A percentile compares a stretch with the other conserved stretches of the same genome.
These are phyloP conservation scores for Jaltomata sinuosa DNA, from an alignment of 257 asterid genomes.

Conservation along the genomic window DNA sequence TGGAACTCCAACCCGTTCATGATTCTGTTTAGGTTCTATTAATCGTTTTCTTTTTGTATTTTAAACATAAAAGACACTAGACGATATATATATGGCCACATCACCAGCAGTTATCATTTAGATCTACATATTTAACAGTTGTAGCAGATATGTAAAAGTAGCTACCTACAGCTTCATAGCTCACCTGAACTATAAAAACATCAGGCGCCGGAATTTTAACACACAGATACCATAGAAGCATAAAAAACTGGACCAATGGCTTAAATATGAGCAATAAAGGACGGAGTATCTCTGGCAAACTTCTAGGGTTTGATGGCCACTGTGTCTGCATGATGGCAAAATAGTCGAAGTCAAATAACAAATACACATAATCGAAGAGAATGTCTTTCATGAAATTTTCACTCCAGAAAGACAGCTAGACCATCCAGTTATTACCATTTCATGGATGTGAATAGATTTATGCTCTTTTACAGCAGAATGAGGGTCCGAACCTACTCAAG, in stretches of 20 bases:
- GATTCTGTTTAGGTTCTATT: background rate
- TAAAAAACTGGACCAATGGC: constrained; percentile 68
- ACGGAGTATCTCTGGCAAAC: constrained; percentile 59
- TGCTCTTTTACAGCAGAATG: constrained; percentile 65
- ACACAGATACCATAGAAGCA: constrained; percentile 92
- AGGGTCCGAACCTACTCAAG: constrained; percentile 72
- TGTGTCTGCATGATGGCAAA: constrained; percentile 51
- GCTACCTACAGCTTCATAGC: constrained; percentile 9
- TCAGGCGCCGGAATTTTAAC: constrained; percentile 83
- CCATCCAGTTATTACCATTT: constrained; percentile 47
- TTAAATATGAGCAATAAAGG: constrained; percentile 72
- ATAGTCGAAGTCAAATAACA: constrained; percentile 1
- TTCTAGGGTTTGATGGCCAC: constrained; percentile 58
- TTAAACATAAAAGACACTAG: background rate
- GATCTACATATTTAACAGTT: background rate
- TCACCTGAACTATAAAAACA: constrained; percentile 87
- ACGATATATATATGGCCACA: background rate
- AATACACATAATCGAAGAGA: background rate
- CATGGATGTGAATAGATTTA: constrained; percentile 62
- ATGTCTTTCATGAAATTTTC: background rate
- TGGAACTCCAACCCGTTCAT: background rate
- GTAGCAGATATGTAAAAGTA: background rate
- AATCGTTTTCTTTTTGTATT: background rate
- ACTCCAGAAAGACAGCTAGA: background rate
- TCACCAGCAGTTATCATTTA: background rate